Percentiles rank a stretch among this genome's conserved stretches.
phyloP scores from a whole-genome alignment of 2,329 filamentous ascomycete genomes.

The Penicillium hesseltinei region DNA sequence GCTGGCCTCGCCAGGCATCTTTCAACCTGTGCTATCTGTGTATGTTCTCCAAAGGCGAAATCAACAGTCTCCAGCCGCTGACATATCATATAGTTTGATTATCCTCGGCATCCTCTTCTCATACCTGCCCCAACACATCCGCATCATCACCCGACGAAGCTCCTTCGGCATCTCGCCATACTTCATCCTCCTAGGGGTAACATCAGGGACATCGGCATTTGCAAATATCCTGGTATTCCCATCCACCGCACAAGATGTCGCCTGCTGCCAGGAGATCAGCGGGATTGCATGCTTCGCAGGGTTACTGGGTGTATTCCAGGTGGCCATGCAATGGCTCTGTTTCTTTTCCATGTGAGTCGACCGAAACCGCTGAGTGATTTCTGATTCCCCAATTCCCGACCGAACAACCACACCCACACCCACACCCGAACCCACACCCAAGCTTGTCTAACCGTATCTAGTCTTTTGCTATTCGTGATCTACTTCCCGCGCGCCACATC shows the following conservation, averaged over 20 bases:
- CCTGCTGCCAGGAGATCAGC: conserved; percentile 79
- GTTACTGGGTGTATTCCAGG: conserved; percentile 82
- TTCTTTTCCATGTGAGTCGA: conserved; percentile 80
- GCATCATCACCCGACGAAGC: conserved; percentile 80
- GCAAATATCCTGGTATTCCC: conserved; percentile 88
- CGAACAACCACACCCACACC: not conserved
- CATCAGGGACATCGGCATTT: conserved; percentile 82
- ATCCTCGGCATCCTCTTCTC: conserved; percentile 85
- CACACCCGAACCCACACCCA: too few relatives aligned
- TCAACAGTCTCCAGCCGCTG: not conserved
- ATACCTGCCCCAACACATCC: conserved; percentile 90
- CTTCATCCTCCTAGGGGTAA: conserved; percentile 90
- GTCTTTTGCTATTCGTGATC: conserved; percentile 86
- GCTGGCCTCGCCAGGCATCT: conserved; percentile 51
- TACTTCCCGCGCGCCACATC: conserved; percentile 74
- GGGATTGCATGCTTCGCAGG: conserved; percentile 81
- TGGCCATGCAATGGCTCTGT: conserved; percentile 87
- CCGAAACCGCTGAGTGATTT: not conserved
- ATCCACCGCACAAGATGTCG: conserved; percentile 76
- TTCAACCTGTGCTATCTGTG: conserved; percentile 29
- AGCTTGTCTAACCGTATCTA: conserved; percentile 39
- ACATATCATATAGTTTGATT: conserved; percentile 57
- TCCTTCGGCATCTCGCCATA: conserved; percentile 95
- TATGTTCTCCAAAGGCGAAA: conserved; percentile 4
- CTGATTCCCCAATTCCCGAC: not conserved